Evolutionary conservation across 805 yeast genomes (phyloP), one percentile per base, ranked within the genome.

Genomic region (Ogataea haglerorum): DNA sequence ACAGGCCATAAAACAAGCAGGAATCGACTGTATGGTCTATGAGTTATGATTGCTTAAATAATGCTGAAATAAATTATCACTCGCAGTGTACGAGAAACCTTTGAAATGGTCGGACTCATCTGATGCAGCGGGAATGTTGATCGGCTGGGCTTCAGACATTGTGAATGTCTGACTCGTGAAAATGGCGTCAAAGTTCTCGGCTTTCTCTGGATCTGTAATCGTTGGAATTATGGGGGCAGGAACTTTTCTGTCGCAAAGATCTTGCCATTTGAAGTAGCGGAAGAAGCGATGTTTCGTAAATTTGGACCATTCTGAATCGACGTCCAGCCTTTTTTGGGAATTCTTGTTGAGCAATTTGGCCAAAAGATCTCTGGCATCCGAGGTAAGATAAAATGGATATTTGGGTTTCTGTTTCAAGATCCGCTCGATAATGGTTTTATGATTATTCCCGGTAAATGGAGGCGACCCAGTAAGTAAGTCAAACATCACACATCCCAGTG

Each of bases 391-490:
- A 54, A 73, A 80, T 0, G 95, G 95, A 32, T 80, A 65, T 34
- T 72, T 75, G 22, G 80, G 66, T 46, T 80, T 80, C 43, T 83
- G 82, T 35, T 71, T 64, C 41, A 82, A 75, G 31, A 88, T 85
- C 57, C 83, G 85, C 50, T 82, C 82, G 51, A 80, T 69, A 18
- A 87, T 85, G 16, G 73, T 72, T 54, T 82, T 80, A 56, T 83
- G 84, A 49, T 81, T 84, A 41, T 74, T 80, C 3, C 95, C 96
- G 0, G 89, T 82, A 60, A 85, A 86, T 2, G 96, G 96, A 0
- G 96, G 95, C 39, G 77, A 70, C 0, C 95, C 95, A 0, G 89
- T 80, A 37, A 88, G 67, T 73, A 87, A 73, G 59, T 88, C 95
- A 53, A 67, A 85, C 42, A 80, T 68, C 7, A 87, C 80, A 43